Evolutionary conservation across 805 yeast genomes (phyloP).

Genomic region (Ogataea chonburiensis): DNA sequence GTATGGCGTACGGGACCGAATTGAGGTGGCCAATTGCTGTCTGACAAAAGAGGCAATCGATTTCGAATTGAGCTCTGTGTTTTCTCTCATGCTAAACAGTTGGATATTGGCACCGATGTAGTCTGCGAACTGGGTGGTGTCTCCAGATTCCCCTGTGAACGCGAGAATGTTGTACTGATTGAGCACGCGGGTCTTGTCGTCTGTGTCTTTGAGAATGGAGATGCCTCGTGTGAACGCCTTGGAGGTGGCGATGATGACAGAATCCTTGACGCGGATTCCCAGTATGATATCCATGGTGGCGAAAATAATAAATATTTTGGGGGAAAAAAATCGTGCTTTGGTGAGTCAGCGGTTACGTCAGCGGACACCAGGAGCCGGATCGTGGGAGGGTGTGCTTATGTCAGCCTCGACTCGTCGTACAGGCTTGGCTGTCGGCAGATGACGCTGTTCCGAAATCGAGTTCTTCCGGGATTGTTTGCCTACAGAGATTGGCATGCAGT

Average conservation of each 20-base stretch:
- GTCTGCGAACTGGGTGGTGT: conserved; percentile 93
- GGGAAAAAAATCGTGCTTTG: conserved; percentile 4
- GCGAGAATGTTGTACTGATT: conserved; percentile 81
- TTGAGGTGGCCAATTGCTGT: conserved; percentile 79
- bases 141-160: conserved; percentile 94
- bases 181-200: conserved; percentile 75
- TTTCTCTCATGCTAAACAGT: conserved; percentile 82
- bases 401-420: too few species aligned
- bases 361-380: too few species aligned
- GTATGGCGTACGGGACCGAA: conserved; percentile 93
- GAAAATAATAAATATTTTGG: conserved; percentile 5
- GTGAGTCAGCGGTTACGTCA: too few species aligned
- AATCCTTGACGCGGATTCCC: conserved; percentile 80
- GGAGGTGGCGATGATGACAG: conserved; percentile 89
- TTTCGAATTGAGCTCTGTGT: conserved; percentile 74
- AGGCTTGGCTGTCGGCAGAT: too few species aligned
- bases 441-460: too few species aligned
- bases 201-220: conserved; percentile 71
- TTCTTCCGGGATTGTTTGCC: too few species aligned
- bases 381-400: too few species aligned
- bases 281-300: conserved; percentile 78
- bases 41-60: conserved; percentile 89
- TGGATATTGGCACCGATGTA: conserved; percentile 90
- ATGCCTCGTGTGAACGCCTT: conserved; percentile 92
- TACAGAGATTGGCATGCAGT: too few species aligned